Evolutionary conservation across 352 stramenopile genomes (phyloP), one percentile per base, ranked within the genome.

Genomic region (Phytopythium cucurbitacearum): DNA sequence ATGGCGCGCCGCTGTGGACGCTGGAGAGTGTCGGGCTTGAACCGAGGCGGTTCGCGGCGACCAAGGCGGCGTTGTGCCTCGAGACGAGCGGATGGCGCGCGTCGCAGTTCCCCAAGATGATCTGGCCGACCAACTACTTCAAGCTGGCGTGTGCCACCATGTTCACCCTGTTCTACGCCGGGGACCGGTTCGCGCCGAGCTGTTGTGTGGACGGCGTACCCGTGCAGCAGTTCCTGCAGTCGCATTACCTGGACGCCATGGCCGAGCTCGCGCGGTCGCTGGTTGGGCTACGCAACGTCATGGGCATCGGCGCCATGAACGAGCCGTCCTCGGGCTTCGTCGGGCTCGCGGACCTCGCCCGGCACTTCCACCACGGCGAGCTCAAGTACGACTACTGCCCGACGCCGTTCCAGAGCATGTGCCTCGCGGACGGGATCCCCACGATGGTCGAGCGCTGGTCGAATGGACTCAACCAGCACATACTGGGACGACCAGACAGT

Each of bases 261-360:
- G 53, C 59, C 0, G 59, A 87, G 50, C 53, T 97, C 5, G 81
- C 88, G 1, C 65, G 75, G 35, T 61, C 65, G 12, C 51, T 97
- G 0, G 62, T 61, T 6, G 85, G 83, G 7, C 67, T 94, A 34
- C 59, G 65, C 15, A 97, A 97, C 56, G 73, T 97, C 40, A 64
- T 96, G 21, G 90, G 89, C 33, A 93, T 97, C 74, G 90, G 89
- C 6, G 74, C 88, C n/a, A 94, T 97, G 80, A 97, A 97, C 59
- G 90, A 97, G 54, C 87, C 85, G 32, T 90, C 78, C 11, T 66
- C 65, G 12, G 87, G 87, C 0, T 96, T 80, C 52, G 76, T 94
- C 42, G 85, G 82, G 7, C 57, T 93, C 4, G 34, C 67, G 5
- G 69, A 95, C 52, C 67, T 91, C 8, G 44, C n/a, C 45, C 57